phyloP scores from a whole-genome alignment of 345 rosid species.

The Ceriops tagal region DNA sequence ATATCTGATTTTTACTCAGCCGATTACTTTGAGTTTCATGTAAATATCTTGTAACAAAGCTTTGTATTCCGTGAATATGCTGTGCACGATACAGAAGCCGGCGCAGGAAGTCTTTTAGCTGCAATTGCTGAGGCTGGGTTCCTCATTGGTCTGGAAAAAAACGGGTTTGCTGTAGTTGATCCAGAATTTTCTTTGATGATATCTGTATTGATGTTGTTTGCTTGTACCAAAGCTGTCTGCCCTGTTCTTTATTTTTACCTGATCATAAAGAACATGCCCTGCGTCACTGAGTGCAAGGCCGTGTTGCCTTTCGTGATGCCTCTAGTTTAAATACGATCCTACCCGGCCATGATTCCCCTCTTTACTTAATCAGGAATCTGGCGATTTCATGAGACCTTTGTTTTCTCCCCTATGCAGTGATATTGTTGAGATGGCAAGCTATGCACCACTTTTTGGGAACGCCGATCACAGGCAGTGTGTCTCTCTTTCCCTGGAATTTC shows the following conservation, averaged over 20 bases:
- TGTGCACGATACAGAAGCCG: conserved; percentile 83
- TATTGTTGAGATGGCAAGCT: conserved; percentile 88
- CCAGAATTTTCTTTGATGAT: no score
- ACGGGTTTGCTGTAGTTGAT: conserved; percentile 45
- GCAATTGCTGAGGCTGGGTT: conserved; percentile 89
- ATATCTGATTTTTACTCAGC: no score
- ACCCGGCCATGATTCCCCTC: neutral
- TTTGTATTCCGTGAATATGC: conserved; percentile 61
- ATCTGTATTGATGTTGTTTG: no score
- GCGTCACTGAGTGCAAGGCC: no score
- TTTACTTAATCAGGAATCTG: neutral
- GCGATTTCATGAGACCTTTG: conserved; percentile 13
- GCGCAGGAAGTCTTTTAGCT: conserved; percentile 84
- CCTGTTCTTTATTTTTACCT: no score
- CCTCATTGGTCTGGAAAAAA: conserved; percentile 89
- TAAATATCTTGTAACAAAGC: conserved; percentile 21
- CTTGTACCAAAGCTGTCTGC: no score
- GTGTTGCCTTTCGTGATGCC: no score
- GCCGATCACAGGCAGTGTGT: conserved; percentile 72
- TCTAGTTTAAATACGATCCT: no score
- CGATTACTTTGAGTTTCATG: no score
- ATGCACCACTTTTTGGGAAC: conserved; percentile 93
- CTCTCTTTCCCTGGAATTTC: neutral
- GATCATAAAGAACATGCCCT: no score
- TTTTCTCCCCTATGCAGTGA: conserved; percentile 52